Percentiles rank a stretch among this genome's conserved stretches.
These are phyloP conservation scores for Lentinula detonsa DNA, from an alignment of 768 basidiomycete genomes.

Conservation along the genomic window DNA sequence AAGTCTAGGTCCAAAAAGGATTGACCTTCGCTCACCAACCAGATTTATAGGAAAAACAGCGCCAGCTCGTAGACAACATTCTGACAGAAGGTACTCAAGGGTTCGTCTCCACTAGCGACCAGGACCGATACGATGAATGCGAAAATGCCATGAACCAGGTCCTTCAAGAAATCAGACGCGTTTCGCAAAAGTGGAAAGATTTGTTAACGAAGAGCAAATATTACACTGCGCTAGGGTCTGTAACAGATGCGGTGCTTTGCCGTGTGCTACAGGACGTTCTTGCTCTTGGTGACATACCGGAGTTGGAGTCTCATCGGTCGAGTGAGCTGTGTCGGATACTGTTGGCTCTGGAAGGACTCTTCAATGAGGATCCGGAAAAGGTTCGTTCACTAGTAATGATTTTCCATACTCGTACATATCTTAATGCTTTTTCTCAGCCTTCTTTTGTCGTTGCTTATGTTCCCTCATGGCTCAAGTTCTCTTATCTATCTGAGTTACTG, in stretches of 20 bases:
- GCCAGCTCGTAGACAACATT: slow-evolving; percentile 34
- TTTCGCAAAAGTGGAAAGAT: slow-evolving; percentile 65
- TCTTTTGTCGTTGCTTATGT: slow-evolving; percentile 81
- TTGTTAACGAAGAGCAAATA: slow-evolving; percentile 69
- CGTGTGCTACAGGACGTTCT: slow-evolving; percentile 70
- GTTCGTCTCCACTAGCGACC: slow-evolving; percentile 64
- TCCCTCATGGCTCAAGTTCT: slow-evolving; percentile 93
- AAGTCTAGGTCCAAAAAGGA: slow-evolving; percentile 16
- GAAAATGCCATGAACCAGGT: slow-evolving; percentile 61
- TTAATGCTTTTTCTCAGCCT: slow-evolving; percentile 31
- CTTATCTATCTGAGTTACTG: slow-evolving; percentile 87
- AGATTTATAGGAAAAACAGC: slow-evolving; percentile 40
- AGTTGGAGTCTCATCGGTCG: slow-evolving; percentile 76
- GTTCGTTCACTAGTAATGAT: slow-evolving; percentile 26
- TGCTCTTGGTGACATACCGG: slow-evolving; percentile 79
- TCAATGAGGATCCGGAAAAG: slow-evolving; percentile 58
- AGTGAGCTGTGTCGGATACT: slow-evolving; percentile 80
- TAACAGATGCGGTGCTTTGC: slow-evolving; percentile 63
- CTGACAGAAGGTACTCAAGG: slow-evolving; percentile 52
- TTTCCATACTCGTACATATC: neutral
- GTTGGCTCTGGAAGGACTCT: slow-evolving; percentile 74
- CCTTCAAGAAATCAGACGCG: slow-evolving; percentile 54
- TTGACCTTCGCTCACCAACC: slow-evolving; percentile 1
- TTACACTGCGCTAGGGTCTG: slow-evolving; percentile 61
- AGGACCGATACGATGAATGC: slow-evolving; percentile 71